phyloP scores from a whole-genome alignment of 2,329 filamentous ascomycete species.

The Ilyonectria mors-panacis region DNA sequence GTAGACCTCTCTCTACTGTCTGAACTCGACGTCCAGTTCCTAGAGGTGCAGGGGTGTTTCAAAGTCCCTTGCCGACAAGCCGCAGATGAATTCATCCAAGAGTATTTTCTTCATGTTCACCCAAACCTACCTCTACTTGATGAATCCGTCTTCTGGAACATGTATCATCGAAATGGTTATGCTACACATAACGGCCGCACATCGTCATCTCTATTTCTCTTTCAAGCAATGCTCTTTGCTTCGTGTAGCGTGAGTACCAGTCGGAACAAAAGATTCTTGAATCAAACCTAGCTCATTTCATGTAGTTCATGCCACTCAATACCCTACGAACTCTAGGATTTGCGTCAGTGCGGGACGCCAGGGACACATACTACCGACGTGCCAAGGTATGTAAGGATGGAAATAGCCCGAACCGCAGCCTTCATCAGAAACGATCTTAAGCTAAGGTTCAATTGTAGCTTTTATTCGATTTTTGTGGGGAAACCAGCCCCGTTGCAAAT shows the following conservation, averaged over 20 bases:
- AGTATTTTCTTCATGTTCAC: conserved; percentile 36
- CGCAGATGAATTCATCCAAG: conserved; percentile 29
- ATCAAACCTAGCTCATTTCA: neutral
- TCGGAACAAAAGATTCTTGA: neutral
- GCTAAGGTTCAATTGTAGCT: conserved; percentile 19
- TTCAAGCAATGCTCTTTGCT: conserved; percentile 36
- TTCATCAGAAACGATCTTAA: neutral
- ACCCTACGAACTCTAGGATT: conserved; percentile 30
- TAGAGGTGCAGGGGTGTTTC: conserved; percentile 34
- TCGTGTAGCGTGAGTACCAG: conserved; percentile 25
- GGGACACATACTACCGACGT: conserved; percentile 33
- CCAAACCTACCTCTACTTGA: conserved; percentile 30
- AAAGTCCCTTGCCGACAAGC: conserved; percentile 27
- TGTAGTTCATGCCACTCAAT: conserved; percentile 23
- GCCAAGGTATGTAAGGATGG: conserved; percentile 11
- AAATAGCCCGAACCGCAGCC: neutral
- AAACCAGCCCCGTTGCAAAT: conserved; percentile 19
- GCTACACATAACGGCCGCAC: neutral
- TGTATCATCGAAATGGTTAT: conserved; percentile 9
- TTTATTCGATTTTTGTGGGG: conserved; percentile 30
- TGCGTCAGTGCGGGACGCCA: conserved; percentile 22
- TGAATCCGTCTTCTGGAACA: conserved; percentile 31
- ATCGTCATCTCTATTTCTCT: conserved; percentile 25
- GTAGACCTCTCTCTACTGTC: conserved; percentile 26
- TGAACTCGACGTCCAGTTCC: conserved; percentile 30